phyloP scores from a whole-genome alignment of 1,284 basidiomycete genomes.

The Farysia itapuensis region DNA sequence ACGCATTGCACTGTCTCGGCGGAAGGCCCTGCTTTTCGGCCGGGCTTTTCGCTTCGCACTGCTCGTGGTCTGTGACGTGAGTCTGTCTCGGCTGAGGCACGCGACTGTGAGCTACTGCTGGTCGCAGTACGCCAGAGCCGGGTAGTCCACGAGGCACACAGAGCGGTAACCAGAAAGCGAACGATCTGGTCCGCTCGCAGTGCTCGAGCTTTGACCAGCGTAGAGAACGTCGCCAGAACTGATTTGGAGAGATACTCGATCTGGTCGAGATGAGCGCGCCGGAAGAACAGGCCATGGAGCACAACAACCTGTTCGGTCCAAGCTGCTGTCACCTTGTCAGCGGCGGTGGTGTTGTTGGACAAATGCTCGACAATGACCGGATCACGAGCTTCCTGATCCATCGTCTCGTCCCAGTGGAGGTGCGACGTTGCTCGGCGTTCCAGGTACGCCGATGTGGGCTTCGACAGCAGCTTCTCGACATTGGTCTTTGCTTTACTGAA shows the following conservation, averaged over 20 bases:
- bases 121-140: slow-evolving; percentile 38
- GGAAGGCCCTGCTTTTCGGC: slow-evolving; percentile 17
- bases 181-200: slow-evolving; percentile 50
- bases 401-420: slow-evolving; percentile 15
- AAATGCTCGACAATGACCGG: slow-evolving; percentile 12
- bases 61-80: slow-evolving; percentile 23
- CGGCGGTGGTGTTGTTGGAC: slow-evolving; percentile 8
- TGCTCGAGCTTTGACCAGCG: slow-evolving; percentile 22
- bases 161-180: slow-evolving; percentile 44
- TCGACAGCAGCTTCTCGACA: slow-evolving; percentile 65
- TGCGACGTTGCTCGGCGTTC: slow-evolving; percentile 7
- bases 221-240: slow-evolving; percentile 34
- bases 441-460: slow-evolving; percentile 33
- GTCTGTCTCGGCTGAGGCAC: slow-evolving; percentile 16
- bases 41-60: slow-evolving; percentile 67
- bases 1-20: slow-evolving; percentile 29
- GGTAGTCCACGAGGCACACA: slow-evolving; percentile 48
- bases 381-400: slow-evolving; percentile 14
- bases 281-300: slow-evolving; percentile 49
- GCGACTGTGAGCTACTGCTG: slow-evolving; percentile 10
- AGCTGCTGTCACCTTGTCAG: slow-evolving; percentile 8
- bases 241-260: slow-evolving; percentile 38
- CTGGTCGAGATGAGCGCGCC: slow-evolving; percentile 28
- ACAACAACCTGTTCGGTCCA: slow-evolving; percentile 41
- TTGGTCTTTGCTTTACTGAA: slow-evolving; percentile 88